Evolutionary conservation across 1,139 yeast species (phyloP), one percentile per base, ranked within the genome.

Genomic region (Hansenula sp.): DNA sequence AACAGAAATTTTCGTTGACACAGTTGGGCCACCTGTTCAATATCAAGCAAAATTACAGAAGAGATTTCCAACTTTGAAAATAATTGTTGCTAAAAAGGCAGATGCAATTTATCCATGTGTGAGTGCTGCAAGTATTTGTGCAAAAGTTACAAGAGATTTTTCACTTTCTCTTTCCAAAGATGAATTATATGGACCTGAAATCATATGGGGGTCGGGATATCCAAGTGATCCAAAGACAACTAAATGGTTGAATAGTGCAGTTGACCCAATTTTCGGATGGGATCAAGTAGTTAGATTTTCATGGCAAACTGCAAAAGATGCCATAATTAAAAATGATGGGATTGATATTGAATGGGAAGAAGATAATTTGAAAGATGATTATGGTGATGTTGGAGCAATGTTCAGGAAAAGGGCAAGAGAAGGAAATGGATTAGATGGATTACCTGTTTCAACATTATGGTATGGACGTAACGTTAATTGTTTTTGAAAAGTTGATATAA

Each of bases 101-200:
- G 99, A 94, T 68, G 81, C 96, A 25, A 61, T 89, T n/a, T 93
- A 76, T 60, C 97, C 98, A 0, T 84, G 90, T 41, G 99, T 94
- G 5, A 85, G 96, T 63, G 88, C 95, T 1, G 99, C 99, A 0
- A 86, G 96, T n/a, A 88, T 93, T 44, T 91, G 93, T 41, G 99
- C 99, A 7, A 93, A 93, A 61, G 99, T 93, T 4, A 89, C 99
- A 0, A 76, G 99, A 58, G 99, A 93, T 63, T 70, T 79, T 43
- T 79, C 83, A 41, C 67, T 93, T 47, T 66, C 25, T 3, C 38
- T 36, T 32, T 46, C 51, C 15, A 55, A 53, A 33, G 36, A 31
- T 5, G 47, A 50, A 18, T 31, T 54, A 12, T 48, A 47, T 33
- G 42, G 47, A 9, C 8, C 31, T 5, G 50, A 52, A 3, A 38